phyloP scores from a whole-genome alignment of 2,329 filamentous ascomycete species.

The Purpureocillium lavendulum region DNA sequence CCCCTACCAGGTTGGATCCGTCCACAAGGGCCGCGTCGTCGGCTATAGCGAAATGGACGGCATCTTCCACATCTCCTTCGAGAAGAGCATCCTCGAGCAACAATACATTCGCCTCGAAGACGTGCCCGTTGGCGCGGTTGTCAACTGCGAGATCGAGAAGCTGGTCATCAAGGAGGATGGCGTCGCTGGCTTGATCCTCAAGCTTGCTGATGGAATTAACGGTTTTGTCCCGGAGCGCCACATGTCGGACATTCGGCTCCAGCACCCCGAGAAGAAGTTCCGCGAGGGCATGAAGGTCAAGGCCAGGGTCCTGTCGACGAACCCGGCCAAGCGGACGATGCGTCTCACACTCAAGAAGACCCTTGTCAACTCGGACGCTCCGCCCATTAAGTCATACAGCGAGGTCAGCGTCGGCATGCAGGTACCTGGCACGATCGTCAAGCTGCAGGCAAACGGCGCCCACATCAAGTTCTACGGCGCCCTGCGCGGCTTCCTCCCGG shows the following conservation, averaged over 20 bases:
- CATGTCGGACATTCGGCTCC: conserved; percentile 76
- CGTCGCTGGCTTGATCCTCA: conserved; percentile 72
- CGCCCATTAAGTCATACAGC: conserved; percentile 72
- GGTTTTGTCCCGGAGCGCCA: conserved; percentile 87
- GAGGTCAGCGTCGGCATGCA: conserved; percentile 67
- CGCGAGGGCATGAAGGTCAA: conserved; percentile 78
- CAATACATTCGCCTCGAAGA: conserved; percentile 89
- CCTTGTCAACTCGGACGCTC: conserved; percentile 77
- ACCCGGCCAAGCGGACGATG: conserved; percentile 67
- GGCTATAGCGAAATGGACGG: conserved; percentile 85
- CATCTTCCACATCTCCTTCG: conserved; percentile 75
- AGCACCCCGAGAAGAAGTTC: conserved; percentile 96
- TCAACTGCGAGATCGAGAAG: conserved; percentile 79
- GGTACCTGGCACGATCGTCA: conserved; percentile 79
- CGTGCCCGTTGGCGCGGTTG: conserved; percentile 69
- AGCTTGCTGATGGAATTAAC: conserved; percentile 76
- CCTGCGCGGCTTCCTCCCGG: conserved; percentile 78
- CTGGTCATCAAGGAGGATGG: conserved; percentile 72
- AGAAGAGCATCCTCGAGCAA: conserved; percentile 75
- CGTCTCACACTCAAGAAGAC: conserved; percentile 91
- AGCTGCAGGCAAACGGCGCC: conserved; percentile 68
- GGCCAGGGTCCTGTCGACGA: conserved; percentile 73
- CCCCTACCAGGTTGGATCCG: conserved; percentile 67
- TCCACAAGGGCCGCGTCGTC: conserved; percentile 73
- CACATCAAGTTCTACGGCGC: conserved; percentile 86